Conservation (phyloP, 352 stramenopile genomes). For the Globisporangium emineosum region DNA sequence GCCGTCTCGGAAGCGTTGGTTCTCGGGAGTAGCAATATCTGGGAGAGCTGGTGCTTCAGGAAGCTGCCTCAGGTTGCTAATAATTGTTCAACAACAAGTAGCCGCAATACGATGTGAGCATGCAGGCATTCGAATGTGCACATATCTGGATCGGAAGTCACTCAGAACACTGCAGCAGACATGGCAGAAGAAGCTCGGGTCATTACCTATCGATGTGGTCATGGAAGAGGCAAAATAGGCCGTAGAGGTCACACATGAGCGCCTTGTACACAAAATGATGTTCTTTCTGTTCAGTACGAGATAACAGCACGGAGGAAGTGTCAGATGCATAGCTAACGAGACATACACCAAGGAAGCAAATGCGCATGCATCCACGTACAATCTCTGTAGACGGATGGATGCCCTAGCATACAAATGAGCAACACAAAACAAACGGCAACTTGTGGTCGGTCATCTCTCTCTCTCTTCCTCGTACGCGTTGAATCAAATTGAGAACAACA, state of each 20-base stretch:
- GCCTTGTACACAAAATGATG: conserved; percentile 31
- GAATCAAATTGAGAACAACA: background rate
- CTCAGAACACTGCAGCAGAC: no score
- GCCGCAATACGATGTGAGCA: background rate
- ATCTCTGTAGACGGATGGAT: conserved; percentile 27
- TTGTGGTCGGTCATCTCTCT: background rate
- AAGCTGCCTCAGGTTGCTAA: conserved; percentile 22
- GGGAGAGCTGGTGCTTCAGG: background rate
- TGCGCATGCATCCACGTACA: conserved; percentile 18
- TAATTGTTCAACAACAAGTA: background rate
- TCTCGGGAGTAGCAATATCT: background rate
- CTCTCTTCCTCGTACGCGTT: background rate
- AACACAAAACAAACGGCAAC: background rate
- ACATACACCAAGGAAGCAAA: background rate
- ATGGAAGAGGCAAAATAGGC: conserved; percentile 52
- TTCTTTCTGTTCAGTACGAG: conserved; percentile 25
- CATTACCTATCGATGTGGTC: conserved; percentile 41
- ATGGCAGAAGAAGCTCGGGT: background rate
- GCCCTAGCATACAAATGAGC: conserved; percentile 17
- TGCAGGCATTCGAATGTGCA: background rate
- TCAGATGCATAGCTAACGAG: background rate
- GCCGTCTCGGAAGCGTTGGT: conserved; percentile 25
- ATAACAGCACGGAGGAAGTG: background rate
- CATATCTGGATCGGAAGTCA: no score
- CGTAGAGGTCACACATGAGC: conserved; percentile 44